phyloP scores from a whole-genome alignment of 106 monocot genomes.

The Phalaenopsis aphrodite region DNA sequence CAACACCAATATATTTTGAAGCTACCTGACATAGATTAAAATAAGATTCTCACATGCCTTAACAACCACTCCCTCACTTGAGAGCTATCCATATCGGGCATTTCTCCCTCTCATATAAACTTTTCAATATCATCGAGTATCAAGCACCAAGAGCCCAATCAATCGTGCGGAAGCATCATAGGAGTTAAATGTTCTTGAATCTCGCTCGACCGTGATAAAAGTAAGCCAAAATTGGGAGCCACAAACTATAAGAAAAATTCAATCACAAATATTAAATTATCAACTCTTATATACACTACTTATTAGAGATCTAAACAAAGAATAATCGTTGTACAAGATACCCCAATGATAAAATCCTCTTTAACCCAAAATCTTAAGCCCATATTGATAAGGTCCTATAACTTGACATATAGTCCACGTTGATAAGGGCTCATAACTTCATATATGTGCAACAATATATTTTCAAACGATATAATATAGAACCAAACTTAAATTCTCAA shows the following conservation, averaged over 20 bases:
- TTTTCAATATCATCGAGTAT: too few relatives aligned
- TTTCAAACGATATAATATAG: not conserved
- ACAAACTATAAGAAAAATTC: not conserved
- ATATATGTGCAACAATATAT: not conserved
- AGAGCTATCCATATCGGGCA: too few relatives aligned
- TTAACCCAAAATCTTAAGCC: not conserved
- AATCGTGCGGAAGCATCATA: too few relatives aligned
- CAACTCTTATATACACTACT: not conserved
- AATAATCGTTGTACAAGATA: not conserved
- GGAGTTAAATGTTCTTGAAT: too few relatives aligned
- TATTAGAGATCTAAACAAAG: not conserved
- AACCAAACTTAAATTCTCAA: not conserved
- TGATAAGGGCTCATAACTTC: not conserved
- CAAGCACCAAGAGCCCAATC: too few relatives aligned
- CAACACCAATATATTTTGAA: too few relatives aligned
- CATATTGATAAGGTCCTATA: not conserved
- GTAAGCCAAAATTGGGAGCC: not conserved
- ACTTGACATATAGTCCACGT: not conserved
- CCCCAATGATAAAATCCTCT: not conserved
- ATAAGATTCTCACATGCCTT: too few relatives aligned
- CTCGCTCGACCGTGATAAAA: too few relatives aligned
- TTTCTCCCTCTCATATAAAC: too few relatives aligned
- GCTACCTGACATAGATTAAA: too few relatives aligned
- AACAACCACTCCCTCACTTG: too few relatives aligned
- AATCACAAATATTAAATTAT: not conserved